Conservation (phyloP, 106 monocot genomes). For the Agapanthus africanus region DNA sequence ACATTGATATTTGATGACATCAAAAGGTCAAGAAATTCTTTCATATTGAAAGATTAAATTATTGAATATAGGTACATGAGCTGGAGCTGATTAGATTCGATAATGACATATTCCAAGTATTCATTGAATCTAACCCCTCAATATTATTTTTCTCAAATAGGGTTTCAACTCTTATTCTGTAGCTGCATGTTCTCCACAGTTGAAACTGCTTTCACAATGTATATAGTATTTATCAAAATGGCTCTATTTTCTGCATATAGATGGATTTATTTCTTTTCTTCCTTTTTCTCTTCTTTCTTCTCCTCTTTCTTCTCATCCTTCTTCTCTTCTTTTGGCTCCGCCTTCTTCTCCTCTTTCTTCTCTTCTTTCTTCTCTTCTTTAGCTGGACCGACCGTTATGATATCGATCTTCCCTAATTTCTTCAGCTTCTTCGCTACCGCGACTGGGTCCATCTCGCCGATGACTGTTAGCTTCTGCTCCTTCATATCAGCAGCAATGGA, state of each 20-base stretch:
- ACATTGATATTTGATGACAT: too few relatives aligned
- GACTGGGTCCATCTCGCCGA: conserved; percentile 41
- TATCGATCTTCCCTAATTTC: conserved; percentile 45
- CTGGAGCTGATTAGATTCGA: not conserved
- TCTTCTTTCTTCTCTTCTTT: conserved; percentile 32
- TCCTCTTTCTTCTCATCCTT: conserved; percentile 14
- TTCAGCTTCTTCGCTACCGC: conserved; percentile 52
- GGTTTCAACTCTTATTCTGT: not conserved
- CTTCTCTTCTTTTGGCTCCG: conserved; percentile 25
- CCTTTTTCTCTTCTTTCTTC: conserved; percentile 25
- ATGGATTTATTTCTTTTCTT: too few relatives aligned
- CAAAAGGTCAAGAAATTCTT: not conserved
- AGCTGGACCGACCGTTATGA: conserved; percentile 47
- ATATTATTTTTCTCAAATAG: too few relatives aligned
- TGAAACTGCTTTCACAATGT: too few relatives aligned
- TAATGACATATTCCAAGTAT: not conserved
- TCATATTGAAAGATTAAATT: not conserved
- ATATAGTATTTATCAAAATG: too few relatives aligned
- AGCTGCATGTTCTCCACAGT: not conserved
- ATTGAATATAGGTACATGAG: not conserved
- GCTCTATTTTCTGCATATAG: too few relatives aligned
- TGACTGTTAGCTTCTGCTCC: conserved; percentile 47
- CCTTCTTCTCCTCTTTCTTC: conserved; percentile 11
- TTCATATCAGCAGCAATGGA: conserved; percentile 46
- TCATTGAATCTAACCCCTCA: not conserved